Base-by-base conservation (phyloP, 805 yeast species). In the Barnettozyma wickerhamii region DNA sequence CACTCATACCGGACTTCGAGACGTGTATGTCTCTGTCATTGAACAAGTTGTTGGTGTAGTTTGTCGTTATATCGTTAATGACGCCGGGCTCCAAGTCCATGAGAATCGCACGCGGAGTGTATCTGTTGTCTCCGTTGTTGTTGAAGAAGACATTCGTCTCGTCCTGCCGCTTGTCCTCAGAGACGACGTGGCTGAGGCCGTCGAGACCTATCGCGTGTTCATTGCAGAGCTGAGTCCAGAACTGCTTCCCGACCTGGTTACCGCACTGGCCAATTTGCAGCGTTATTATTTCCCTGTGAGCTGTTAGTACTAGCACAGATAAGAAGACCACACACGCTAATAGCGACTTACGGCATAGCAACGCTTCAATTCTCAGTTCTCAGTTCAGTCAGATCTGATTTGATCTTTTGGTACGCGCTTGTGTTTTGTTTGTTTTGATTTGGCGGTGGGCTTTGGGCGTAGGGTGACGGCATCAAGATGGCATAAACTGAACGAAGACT, bases 181-280 rank as follows among this genome's bases (percentile, higher is more conserved):
- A 40, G n/a, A n/a, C n/a, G n/a, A n/a, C n/a, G 0, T 44, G 39
- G 18, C 61, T 52, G 13, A 51, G 35, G 5, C 72, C 73, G 48
- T 65, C 68, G 7, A 48, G 51, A 6, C 56, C 66, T 18, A 91
- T 81, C 0, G 95, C 95, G 56, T 91, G 99, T 55, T 91, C 98
- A 21, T 69, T 63, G 32, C 95, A 85, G 40, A 91, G 62, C 59
- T 87, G 96, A 35, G 79, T 72, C 99, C 99, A 93, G 61, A 90
- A 91, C 60, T 84, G 84, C 41, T 85, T 77, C 19, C 97, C 97
- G 1, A 91, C 81, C 59, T 91, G 98, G 63, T 93, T 93, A 43
- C 99, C 99, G 67, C 99, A 93, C 65, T 93, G 99, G 19, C 96
- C 95, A 53, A 79, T 77, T 52, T 83, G 90, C 10, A 84, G 60